These are phyloP conservation scores for Pestalotiopsis sp. DNA, from an alignment of 2,329 filamentous ascomycete species.

Conservation along the genomic window DNA sequence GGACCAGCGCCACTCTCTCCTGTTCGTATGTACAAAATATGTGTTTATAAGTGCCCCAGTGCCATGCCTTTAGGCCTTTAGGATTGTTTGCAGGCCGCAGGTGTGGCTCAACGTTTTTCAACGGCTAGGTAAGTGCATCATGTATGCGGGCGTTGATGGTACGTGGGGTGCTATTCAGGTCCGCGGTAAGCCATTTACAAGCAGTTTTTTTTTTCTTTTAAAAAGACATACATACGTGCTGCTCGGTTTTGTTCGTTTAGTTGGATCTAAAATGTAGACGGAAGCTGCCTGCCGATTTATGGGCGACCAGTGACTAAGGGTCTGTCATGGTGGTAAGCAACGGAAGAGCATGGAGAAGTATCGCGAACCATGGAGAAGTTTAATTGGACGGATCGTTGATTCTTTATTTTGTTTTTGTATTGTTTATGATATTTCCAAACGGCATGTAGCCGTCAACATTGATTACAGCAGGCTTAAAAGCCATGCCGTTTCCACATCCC, in stretches of 20 bases:
- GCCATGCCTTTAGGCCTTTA: background rate
- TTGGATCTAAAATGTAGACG: background rate
- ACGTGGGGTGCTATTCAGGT: no score
- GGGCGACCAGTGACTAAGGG: background rate
- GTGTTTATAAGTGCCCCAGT: background rate
- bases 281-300: background rate
- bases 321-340: background rate
- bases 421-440: slow-evolving; percentile 6
- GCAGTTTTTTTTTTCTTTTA: no score
- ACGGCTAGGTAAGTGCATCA: background rate
- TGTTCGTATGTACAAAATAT: background rate
- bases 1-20: background rate
- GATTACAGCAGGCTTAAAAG: slow-evolving; percentile 10
- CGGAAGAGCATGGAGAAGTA: background rate
- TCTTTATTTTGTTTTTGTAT: slow-evolving; percentile 8
- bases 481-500: slow-evolving; percentile 3
- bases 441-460: slow-evolving; percentile 8
- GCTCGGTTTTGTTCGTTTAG: background rate
- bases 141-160: background rate
- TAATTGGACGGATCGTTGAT: background rate
- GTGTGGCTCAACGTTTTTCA: background rate
- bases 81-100: background rate
- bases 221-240: background rate
- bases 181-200: no score
- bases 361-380: background rate